Base-by-base conservation (phyloP, 225 moss, liverwort and hornwort genomes). In the Marchantia polymorpha region DNA sequence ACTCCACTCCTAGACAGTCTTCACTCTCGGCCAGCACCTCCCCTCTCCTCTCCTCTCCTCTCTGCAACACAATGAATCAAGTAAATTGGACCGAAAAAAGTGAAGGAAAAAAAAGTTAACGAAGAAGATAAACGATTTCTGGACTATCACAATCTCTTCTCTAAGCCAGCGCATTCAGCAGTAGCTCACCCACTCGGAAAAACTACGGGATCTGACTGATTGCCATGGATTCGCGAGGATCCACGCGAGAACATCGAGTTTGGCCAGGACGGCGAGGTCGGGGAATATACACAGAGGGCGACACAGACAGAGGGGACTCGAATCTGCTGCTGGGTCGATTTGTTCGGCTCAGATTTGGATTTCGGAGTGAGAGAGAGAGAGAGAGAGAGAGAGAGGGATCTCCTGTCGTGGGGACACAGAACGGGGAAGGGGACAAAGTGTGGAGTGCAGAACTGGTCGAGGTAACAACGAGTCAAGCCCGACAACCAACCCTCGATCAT, bases 21-120 rank as follows among this genome's bases (percentile, higher is more conserved):
- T 75, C 81, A 78, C 82, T 81, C 85, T 85, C 79, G 85, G 82
- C 82, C 79, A 71, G 82, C 79, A 79, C 71, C 58, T 82, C 82
- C 80, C 82, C 85, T 85, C 82, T 82, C 82, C 85, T 80, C 85
- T 85, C 80, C 79, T 75, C 75, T 75, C 82, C 85, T 80, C 85
- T 85, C 80, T 82, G 85, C 82, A 85, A 80, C 76, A 85, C 79
- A 85, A 59, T 68, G 75, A 82, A 82, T 82, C 82, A 85, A 85
- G 75, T 78, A 77, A 82, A 74, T 82, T 82, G 85, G 82, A 85
- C 67, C 73, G 67, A 64, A 61, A 80, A 83, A 79, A 56, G 8
- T 26, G 14, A 29, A 74, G 26, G 54, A 54, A 55, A 74, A 53
- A 13, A 46, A 52, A 72, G 13, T 9, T 47, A 76, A 63, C 63